Percentiles rank a stretch among this genome's conserved stretches.
These are phyloP conservation scores for Trichoderma brevicompactum DNA, from an alignment of 2,329 filamentous ascomycete genomes.

Conservation along the genomic window DNA sequence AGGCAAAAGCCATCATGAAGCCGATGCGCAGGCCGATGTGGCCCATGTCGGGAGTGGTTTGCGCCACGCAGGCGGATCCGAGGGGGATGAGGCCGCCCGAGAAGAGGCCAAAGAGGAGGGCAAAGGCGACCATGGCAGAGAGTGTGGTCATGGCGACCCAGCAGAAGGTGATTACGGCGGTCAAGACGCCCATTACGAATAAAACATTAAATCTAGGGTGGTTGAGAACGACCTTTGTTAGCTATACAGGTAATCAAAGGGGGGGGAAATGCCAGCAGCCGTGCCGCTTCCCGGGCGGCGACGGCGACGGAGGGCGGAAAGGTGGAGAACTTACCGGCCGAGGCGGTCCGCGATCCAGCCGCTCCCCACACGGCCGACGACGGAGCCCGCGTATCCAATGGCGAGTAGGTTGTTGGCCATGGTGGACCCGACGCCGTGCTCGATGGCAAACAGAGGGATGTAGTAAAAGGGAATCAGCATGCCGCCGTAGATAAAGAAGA, in stretches of 20 bases:
- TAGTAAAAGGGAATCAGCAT: constrained; percentile 41
- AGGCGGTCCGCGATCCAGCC: constrained; percentile 56
- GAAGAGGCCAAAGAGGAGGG: constrained; percentile 39
- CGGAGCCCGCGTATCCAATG: constrained; percentile 63
- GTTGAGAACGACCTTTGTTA: not conserved
- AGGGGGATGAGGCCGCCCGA: constrained; percentile 44
- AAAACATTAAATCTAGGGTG: constrained; percentile 48
- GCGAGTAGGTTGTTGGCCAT: constrained; percentile 65
- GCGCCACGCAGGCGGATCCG: constrained; percentile 40
- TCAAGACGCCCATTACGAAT: constrained; percentile 32
- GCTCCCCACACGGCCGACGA: constrained; percentile 56
- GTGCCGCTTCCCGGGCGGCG: not conserved
- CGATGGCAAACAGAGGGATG: constrained; percentile 56
- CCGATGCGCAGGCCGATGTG: constrained; percentile 40
- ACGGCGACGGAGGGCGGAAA: no score
- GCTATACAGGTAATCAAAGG: no score
- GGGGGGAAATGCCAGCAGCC: not conserved
- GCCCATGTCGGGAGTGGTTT: constrained; percentile 38
- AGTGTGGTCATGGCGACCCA: constrained; percentile 38
- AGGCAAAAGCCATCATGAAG: constrained; percentile 41
- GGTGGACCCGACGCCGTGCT: constrained; percentile 50
- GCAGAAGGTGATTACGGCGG: constrained; percentile 38
- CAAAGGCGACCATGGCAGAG: constrained; percentile 33
- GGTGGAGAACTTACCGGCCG: constrained; percentile 43
- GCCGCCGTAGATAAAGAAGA: constrained; percentile 39